These are phyloP conservation scores for Ambrosia hybrid DNA, from an alignment of 140 eudicot genomes.

Conservation along the genomic window DNA sequence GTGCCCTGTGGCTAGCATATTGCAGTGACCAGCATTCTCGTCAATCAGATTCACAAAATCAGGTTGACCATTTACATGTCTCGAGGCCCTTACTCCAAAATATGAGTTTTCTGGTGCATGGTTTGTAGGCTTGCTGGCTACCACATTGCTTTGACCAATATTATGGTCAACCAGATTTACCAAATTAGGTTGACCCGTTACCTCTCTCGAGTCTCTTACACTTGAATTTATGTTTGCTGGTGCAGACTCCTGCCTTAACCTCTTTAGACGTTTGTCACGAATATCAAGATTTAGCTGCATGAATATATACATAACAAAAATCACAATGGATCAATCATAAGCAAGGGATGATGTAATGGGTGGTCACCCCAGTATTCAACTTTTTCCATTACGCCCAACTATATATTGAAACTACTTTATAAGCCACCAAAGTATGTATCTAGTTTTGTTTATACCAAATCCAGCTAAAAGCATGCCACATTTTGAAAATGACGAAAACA, in stretches of 20 bases:
- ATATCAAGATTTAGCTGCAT: conserved; percentile 58
- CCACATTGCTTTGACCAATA: not conserved
- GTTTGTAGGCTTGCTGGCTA: not conserved
- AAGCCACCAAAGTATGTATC: not conserved
- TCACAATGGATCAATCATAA: not conserved
- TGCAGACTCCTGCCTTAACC: conserved; percentile 51
- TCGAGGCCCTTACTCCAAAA: conserved; percentile 34
- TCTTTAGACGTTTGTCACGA: conserved; percentile 50
- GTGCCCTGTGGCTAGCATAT: too few species aligned
- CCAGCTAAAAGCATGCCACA: too few species aligned
- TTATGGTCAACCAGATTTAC: conserved; percentile 43
- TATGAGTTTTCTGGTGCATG: conserved; percentile 11
- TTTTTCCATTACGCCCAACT: too few species aligned
- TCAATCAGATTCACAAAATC: not conserved
- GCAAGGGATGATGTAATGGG: not conserved
- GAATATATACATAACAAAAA: conserved; percentile 1
- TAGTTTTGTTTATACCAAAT: not conserved
- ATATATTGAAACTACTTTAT: too few species aligned
- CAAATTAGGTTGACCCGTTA: conserved; percentile 38
- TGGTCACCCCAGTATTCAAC: not conserved
- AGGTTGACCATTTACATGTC: conserved; percentile 32
- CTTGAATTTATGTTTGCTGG: conserved; percentile 48
- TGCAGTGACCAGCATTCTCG: too few species aligned
- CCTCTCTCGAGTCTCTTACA: conserved; percentile 35
- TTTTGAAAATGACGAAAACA: too few species aligned